phyloP scores from a whole-genome alignment of 768 basidiomycete species.

The Phaeotremella skinneri region DNA sequence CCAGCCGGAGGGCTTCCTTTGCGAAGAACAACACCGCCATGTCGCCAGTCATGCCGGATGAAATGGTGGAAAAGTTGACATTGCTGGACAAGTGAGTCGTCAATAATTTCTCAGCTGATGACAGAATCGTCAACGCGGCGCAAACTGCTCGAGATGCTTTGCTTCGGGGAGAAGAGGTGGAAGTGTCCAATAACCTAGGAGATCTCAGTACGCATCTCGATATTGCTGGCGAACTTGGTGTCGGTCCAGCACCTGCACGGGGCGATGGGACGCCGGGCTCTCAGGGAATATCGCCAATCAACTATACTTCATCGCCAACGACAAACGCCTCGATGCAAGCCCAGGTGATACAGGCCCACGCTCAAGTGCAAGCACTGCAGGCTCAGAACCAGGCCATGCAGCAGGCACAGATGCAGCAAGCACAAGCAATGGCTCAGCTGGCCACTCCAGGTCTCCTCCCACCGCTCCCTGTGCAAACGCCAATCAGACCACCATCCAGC shows the following conservation, averaged over 20 bases:
- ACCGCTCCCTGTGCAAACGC: background rate
- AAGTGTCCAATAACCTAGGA: slow-evolving; percentile 45
- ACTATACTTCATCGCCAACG: slow-evolving; percentile 11
- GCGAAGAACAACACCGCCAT: slow-evolving; percentile 4
- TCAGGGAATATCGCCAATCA: slow-evolving; percentile 30
- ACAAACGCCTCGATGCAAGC: slow-evolving; percentile 14
- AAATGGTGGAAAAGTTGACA: slow-evolving; percentile 44
- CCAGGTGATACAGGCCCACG: slow-evolving; percentile 5
- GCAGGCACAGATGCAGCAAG: background rate
- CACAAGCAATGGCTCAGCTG: background rate
- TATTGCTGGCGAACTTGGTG: slow-evolving; percentile 38
- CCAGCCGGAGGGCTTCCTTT: slow-evolving; percentile 16
- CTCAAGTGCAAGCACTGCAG: background rate
- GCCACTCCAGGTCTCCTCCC: background rate
- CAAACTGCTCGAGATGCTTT: slow-evolving; percentile 44
- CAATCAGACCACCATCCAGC: background rate
- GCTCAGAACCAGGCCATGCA: background rate
- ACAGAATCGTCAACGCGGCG: slow-evolving; percentile 42
- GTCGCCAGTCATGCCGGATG: slow-evolving; percentile 35
- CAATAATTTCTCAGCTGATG: background rate
- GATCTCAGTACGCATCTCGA: slow-evolving; percentile 47
- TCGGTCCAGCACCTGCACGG: slow-evolving; percentile 32
- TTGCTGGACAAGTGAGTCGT: slow-evolving; percentile 45
- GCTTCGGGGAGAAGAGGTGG: slow-evolving; percentile 40
- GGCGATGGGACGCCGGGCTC: slow-evolving; percentile 28